Conservation (phyloP, 1,284 basidiomycete species). For the Volvariella surrecta region DNA sequence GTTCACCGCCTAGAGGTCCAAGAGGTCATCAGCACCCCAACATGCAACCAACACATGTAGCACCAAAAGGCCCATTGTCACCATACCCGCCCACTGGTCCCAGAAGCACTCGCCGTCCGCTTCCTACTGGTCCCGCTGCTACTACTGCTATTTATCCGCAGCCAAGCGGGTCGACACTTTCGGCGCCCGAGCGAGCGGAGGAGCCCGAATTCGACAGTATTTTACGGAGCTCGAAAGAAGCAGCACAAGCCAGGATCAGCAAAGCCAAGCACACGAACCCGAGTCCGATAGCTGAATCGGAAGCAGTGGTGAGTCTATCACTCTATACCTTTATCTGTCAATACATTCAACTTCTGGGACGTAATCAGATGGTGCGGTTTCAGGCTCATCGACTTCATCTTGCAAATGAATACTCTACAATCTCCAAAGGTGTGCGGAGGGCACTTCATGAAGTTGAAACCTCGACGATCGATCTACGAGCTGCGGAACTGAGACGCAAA, state of each 20-base stretch:
- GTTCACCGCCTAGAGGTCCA: slow-evolving; percentile 30
- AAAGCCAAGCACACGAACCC: neutral
- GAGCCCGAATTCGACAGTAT: neutral
- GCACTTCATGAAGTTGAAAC: slow-evolving; percentile 55
- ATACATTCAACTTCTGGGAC: neutral
- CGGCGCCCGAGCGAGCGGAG: slow-evolving; percentile 1
- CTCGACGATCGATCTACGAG: slow-evolving; percentile 46
- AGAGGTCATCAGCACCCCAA: slow-evolving; percentile 20
- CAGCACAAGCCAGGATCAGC: neutral
- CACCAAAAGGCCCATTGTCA: slow-evolving; percentile 1
- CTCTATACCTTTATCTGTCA: neutral
- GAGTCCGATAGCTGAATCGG: slow-evolving; percentile 1
- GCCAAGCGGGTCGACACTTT: neutral
- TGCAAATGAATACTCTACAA: slow-evolving; percentile 30
- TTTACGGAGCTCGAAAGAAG: no score
- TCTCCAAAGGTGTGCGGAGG: slow-evolving; percentile 35
- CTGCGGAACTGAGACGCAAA: slow-evolving; percentile 45
- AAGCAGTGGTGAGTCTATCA: slow-evolving; percentile 8
- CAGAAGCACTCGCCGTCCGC: slow-evolving; percentile 17
- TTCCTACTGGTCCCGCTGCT: slow-evolving; percentile 9
- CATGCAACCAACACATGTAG: slow-evolving; percentile 6
- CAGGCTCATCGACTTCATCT: slow-evolving; percentile 30
- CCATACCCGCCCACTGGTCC: slow-evolving; percentile 11
- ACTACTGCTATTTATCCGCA: no score
- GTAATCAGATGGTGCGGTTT: slow-evolving; percentile 20